Evolutionary conservation across 805 yeast species (phyloP), one percentile per base, ranked within the genome.

Genomic region (Starmerella tilneyi): DNA sequence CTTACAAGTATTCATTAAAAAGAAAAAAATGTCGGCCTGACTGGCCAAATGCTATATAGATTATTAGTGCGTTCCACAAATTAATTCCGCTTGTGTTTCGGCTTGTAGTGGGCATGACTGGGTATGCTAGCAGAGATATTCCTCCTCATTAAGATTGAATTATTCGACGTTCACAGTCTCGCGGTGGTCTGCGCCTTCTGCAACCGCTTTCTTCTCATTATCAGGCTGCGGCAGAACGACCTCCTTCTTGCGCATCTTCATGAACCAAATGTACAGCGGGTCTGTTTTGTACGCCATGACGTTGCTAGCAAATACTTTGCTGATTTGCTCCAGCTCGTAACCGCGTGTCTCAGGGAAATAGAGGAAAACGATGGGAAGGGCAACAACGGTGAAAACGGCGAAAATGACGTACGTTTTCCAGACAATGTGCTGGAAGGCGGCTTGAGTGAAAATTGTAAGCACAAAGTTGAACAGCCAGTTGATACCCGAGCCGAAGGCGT

Each of bases 401-500:
- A 86, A 81, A 40, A 81, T 74, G 63, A 78, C 81, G 47, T 77
- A 12, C 75, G 79, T 35, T 74, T 72, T 54, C 81, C 84, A 27
- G 71, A 66, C 80, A 63, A 81, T 70, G 61, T 76, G 78, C 38
- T 86, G 84, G 35, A 86, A 81, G 45, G 79, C 76, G 54, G 73
- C 79, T 9, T 84, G 82, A 59, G 80, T 78, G 32, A 72, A 78
- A 57, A 75, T 79, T 11, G 85, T 80, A 59, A 81, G 77, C 17
- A 73, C 75, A 64, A 81, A 83, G 68, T 82, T 82, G 67, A 77
- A 79, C 36, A 81, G 60, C 92, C 92, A 82, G 67, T 83, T 82
- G 41, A 86, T 74, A 23, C 86, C 81, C 20, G 83, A 78, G 9
- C 81, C 74, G 45, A 81, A 62, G 17, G 84, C 78, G 51, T 81